phyloP scores from a whole-genome alignment of 176 grass and related monocot species.

The Triticum monococcum region DNA sequence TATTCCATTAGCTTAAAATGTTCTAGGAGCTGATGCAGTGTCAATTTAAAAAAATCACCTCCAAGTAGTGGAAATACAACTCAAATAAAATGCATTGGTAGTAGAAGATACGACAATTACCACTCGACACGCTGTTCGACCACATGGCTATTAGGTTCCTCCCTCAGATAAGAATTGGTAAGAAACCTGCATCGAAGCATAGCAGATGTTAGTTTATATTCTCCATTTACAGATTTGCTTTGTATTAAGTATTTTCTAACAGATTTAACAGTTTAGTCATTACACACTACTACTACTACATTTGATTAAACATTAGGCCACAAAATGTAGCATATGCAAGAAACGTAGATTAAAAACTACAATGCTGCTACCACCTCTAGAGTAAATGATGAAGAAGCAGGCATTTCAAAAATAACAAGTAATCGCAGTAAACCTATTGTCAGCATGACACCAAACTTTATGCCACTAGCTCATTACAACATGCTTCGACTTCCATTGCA shows the following conservation, averaged over 20 bases:
- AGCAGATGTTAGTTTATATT: slow-evolving; percentile 5
- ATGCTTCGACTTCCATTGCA: background rate
- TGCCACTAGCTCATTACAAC: background rate
- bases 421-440: background rate
- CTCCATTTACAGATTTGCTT: background rate
- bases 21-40: background rate
- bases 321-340: background rate
- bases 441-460: background rate
- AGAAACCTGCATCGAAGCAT: slow-evolving; percentile 62
- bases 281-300: background rate
- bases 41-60: background rate
- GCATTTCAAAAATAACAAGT: background rate
- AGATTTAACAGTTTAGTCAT: background rate
- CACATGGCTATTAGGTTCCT: slow-evolving; percentile 96
- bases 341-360: background rate
- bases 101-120: slow-evolving; percentile 47
- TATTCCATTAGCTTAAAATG: background rate
- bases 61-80: background rate
- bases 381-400: slow-evolving; percentile 14
- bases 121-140: slow-evolving; percentile 94
- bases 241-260: background rate
- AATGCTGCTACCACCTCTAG: background rate
- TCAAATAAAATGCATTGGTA: background rate
- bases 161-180: slow-evolving; percentile 88
- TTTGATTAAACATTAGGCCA: background rate